These are phyloP conservation scores for Breynia disticha DNA, from an alignment of 441 rosid genomes.

Conservation along the genomic window DNA sequence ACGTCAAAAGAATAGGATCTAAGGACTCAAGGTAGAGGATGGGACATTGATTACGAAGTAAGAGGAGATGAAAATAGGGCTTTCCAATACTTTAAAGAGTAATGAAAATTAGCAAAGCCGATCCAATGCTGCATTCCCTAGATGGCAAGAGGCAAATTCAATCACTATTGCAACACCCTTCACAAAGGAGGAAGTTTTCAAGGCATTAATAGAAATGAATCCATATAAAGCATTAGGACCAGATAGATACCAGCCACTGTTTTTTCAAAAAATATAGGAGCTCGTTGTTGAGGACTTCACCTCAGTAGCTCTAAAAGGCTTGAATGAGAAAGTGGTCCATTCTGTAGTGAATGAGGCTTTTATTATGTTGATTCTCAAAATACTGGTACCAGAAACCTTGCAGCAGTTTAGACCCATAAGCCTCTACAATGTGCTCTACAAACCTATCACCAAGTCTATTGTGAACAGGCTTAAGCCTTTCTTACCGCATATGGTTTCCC, in stretches of 20 bases:
- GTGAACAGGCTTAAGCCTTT: no score
- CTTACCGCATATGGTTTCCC: no score
- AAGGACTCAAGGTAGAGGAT: no score
- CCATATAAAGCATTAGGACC: not conserved
- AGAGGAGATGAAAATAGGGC: not conserved
- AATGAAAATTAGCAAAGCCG: no score
- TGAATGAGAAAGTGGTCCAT: not conserved
- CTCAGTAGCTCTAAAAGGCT: not conserved
- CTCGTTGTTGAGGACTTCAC: not conserved
- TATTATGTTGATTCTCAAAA: no score
- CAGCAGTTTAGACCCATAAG: not conserved
- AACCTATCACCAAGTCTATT: not conserved
- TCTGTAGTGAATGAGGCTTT: not conserved
- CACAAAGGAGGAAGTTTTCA: not conserved
- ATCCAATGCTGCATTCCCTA: no score
- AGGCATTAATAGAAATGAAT: not conserved
- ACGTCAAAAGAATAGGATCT: not conserved
- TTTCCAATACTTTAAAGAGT: no score
- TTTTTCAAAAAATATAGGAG: not conserved
- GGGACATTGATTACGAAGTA: no score
- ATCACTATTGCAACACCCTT: not conserved
- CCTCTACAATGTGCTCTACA: not conserved
- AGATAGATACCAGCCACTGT: not conserved
- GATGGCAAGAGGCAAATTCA: no score
- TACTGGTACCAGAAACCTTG: not conserved